Evolutionary conservation across 169 alveolate genomes (phyloP), one percentile per base, ranked within the genome.

Genomic region (Cryptosporidium parvum): DNA sequence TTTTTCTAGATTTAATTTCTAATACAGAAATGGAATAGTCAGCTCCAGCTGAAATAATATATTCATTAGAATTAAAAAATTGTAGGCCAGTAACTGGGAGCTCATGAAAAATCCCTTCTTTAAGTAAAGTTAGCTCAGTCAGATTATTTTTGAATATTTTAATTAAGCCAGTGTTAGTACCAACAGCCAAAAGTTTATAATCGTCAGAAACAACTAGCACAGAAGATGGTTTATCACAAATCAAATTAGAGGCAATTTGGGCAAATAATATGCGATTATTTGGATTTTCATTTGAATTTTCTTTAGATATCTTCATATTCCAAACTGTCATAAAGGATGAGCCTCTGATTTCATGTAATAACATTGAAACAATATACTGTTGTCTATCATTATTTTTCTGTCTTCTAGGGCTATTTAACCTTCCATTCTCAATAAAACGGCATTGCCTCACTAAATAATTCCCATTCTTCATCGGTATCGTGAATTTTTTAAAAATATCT

Each of bases 141-240:
- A 62, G 26, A 62, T 80, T 62, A 35, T 62, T 80, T 42, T 31
- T 35, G 35, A 61, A 62, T 29, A 80, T 31, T 31, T 80, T 62
- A 42, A 80, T 67, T 31, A 48, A 6, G 23, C 89, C 89, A 3
- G 68, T 80, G 68, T 80, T 80, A 16, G 89, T 80, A 3, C 89
- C 89, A 2, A 80, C 75, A n/a, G 80, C 89, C 12, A 80, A 35
- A 45, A 44, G 62, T 14, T 39, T 59, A 45, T 26, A 45, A 35
- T 80, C 75, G 9, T 59, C 35, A 18, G 80, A 62, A 37, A 48
- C 26, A 14, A 37, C 48, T 18, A 80, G 3, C 23, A 80, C 70
- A 33, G 89, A 80, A 6, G 89, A 80, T 45, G 89, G 89, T 65
- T 80, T 80, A 26, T 80, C 89, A 62, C 75, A 62, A 62, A 80